A percentile compares a stretch with the other conserved stretches of the same genome.
Evolutionary conservation across 129 eudicot species (phyloP).

Genomic region (Oenanthe sinensis): DNA sequence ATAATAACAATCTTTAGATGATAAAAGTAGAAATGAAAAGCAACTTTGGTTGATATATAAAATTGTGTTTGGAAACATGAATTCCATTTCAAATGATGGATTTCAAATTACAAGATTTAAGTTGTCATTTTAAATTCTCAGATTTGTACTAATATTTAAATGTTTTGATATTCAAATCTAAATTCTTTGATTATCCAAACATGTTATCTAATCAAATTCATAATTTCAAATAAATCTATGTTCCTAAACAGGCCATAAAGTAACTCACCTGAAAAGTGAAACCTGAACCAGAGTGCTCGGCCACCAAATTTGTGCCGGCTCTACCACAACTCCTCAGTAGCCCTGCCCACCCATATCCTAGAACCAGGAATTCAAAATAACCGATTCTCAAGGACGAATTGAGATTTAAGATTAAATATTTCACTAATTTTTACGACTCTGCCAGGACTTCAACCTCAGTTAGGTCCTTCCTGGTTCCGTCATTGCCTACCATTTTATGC

Average conservation of each 20-base stretch:
- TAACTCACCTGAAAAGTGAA: conserved; percentile 71
- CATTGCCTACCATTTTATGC: neutral
- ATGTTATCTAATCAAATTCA: too few relatives aligned
- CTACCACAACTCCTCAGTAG: conserved; percentile 76
- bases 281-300: conserved; percentile 87
- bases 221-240: too few relatives aligned
- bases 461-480: neutral
- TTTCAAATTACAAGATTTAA: too few relatives aligned
- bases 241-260: neutral
- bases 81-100: too few relatives aligned
- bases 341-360: conserved; percentile 97
- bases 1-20: neutral
- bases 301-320: conserved; percentile 99
- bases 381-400: neutral
- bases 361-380: neutral
- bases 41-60: neutral
- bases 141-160: too few relatives aligned
- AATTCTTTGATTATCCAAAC: too few relatives aligned
- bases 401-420: neutral
- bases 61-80: too few relatives aligned
- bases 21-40: neutral
- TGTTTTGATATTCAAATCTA: too few relatives aligned
- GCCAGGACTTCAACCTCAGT: neutral
- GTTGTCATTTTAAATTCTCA: too few relatives aligned
- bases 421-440: neutral